Evolutionary conservation across 2,329 filamentous ascomycete species (phyloP), one percentile per base, ranked within the genome.

Genomic region (Talaromyces sp.): DNA sequence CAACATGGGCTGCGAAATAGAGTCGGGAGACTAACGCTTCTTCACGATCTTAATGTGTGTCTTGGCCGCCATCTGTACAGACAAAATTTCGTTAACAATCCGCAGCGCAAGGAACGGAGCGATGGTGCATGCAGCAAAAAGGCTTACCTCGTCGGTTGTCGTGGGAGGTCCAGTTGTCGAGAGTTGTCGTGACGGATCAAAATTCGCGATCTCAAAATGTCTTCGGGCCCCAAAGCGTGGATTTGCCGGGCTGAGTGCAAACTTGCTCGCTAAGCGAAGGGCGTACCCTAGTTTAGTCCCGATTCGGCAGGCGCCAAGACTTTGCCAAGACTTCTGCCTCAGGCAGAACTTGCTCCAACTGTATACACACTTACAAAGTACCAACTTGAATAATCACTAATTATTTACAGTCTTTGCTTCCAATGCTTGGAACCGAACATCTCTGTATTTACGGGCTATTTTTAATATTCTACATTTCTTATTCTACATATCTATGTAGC

Each of bases 1-100:
- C 32, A 35, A 14, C 32, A 35, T 35, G 11, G 80, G 74, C n/a
- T 83, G 77, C 68, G 74, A 66, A 63, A 56, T 4, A 41, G 24
- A 35, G 48, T 24, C 31, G 60, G 64, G 65, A 65, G 62, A 57
- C 61, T 70, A 75, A 96, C 92, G 92, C 92, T 99, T 99, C 91
- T 99, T 99, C 79, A 99, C 91, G 87, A 99, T 99, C 77, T 92
- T 89, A 79, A 97, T 88, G 83, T 97, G 94, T 87, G 96, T 95
- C 90, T 95, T 96, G 83, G 93, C 90, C 89, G 92, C 92, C 94
- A 97, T 97, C 92, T 70, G 58, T 54, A 51, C 1, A 52, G 27
- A 21, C 24, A 9, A 48, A 52, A 52, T 43, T 38, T 57, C 53
- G 62, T 63, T 52, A 62, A 61, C 53, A 56, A 54, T 54, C 27